Percentiles rank a stretch among this genome's conserved stretches.
phyloP scores from a whole-genome alignment of 2,329 filamentous ascomycete genomes.

The Alternaria tenuissima region DNA sequence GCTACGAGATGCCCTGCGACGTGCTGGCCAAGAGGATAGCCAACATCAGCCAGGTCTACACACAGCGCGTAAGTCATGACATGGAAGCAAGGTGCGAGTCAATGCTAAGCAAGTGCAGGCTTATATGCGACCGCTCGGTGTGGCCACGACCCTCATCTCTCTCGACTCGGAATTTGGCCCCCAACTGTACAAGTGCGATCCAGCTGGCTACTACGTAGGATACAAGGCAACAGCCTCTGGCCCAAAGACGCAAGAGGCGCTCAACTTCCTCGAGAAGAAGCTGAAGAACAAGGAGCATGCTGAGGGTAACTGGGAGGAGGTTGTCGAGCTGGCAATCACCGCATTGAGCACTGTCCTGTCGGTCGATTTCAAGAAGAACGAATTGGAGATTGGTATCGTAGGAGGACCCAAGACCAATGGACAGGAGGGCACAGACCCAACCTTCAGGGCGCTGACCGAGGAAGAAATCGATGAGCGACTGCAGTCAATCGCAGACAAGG shows the following conservation, averaged over 20 bases:
- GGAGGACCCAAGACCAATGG: conserved; percentile 86
- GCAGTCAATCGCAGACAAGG: conserved; percentile 98
- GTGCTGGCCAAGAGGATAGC: conserved; percentile 94
- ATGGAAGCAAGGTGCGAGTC: neutral
- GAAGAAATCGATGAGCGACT: conserved; percentile 98
- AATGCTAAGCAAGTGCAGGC: conserved; percentile 64
- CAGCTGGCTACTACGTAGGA: conserved; percentile 95
- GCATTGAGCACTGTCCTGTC: conserved; percentile 95
- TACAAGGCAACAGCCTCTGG: conserved; percentile 98
- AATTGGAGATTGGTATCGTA: conserved; percentile 97
- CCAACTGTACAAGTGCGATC: conserved; percentile 98
- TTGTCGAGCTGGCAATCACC: conserved; percentile 95
- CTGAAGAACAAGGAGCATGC: conserved; percentile 98
- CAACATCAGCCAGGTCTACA: conserved; percentile 99
- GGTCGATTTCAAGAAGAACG: conserved; percentile 99
- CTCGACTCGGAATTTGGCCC: conserved; percentile 91
- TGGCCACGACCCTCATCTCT: conserved; percentile 93
- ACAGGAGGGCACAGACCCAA: conserved; percentile 78
- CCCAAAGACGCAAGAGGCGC: conserved; percentile 97
- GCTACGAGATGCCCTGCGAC: conserved; percentile 99
- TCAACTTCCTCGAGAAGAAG: conserved; percentile 99
- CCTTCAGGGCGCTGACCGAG: conserved; percentile 89
- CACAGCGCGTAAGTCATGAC: conserved; percentile 76
- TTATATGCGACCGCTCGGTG: conserved; percentile 97
- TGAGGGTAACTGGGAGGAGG: conserved; percentile 93